These are phyloP conservation scores for Populus tremula DNA, from an alignment of 345 rosid species.

Conservation along the genomic window DNA sequence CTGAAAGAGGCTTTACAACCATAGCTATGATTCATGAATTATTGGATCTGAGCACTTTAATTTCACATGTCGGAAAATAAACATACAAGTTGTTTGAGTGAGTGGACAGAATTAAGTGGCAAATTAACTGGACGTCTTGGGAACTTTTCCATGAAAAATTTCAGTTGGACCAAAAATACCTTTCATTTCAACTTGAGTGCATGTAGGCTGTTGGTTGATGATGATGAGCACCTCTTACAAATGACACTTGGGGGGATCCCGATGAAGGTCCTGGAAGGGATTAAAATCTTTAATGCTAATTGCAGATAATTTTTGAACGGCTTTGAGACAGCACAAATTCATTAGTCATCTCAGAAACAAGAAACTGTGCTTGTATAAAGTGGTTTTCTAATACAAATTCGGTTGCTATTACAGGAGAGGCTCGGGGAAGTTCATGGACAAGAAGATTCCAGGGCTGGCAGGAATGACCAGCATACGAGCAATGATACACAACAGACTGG, in stretches of 20 bases:
- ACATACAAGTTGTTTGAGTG: not conserved
- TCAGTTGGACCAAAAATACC: not conserved
- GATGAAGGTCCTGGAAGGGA: not conserved
- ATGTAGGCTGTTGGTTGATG: not conserved
- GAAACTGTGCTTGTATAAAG: not conserved
- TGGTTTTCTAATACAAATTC: not conserved
- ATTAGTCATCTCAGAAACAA: not conserved
- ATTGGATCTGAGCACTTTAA: not conserved
- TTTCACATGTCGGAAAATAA: not conserved
- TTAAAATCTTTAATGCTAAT: not conserved
- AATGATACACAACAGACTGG: constrained; percentile 31
- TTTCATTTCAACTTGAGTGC: not conserved
- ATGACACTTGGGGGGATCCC: not conserved
- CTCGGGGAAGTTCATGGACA: constrained; percentile 55
- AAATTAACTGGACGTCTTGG: not conserved
- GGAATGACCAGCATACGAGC: constrained; percentile 42
- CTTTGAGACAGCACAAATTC: not conserved
- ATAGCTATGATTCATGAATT: not conserved
- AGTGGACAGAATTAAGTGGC: not conserved
- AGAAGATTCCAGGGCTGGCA: constrained; percentile 48
- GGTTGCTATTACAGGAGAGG: constrained; percentile 53
- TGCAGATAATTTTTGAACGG: not conserved
- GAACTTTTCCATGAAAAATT: not conserved
- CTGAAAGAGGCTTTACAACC: not conserved
- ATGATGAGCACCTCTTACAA: not conserved